phyloP scores from a whole-genome alignment of 2,329 filamentous ascomycete genomes.

The Nothophoma quercina region DNA sequence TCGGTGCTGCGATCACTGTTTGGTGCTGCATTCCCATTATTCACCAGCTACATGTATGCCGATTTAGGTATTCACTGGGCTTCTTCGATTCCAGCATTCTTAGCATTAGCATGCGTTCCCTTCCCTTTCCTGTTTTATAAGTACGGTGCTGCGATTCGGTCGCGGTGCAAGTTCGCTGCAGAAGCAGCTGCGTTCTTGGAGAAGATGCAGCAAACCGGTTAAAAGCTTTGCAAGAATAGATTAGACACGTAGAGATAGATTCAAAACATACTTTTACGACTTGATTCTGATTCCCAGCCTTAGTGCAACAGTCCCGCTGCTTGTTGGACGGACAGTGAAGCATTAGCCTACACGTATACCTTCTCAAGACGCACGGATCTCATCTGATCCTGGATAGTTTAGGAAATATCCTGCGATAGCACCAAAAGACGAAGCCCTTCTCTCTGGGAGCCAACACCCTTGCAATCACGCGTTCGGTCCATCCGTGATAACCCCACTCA shows the following conservation, averaged over 20 bases:
- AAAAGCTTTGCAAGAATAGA: neutral
- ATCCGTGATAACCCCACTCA: too few species aligned
- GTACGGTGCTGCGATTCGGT: conserved; percentile 68
- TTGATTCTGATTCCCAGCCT: too few species aligned
- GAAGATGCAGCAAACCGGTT: conserved; percentile 41
- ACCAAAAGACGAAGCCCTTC: too few species aligned
- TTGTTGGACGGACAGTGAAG: too few species aligned
- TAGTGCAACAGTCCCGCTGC: too few species aligned
- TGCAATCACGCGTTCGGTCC: too few species aligned
- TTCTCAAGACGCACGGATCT: too few species aligned
- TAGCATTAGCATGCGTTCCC: conserved; percentile 53
- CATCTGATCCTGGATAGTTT: too few species aligned
- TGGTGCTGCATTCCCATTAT: conserved; percentile 57
- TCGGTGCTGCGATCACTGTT: conserved; percentile 56
- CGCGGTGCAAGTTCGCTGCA: conserved; percentile 70
- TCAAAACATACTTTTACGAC: neutral
- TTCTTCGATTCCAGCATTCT: conserved; percentile 55
- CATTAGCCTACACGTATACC: too few species aligned
- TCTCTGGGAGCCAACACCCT: too few species aligned
- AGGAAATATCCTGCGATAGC: too few species aligned
- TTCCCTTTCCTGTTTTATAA: conserved; percentile 75
- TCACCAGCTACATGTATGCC: conserved; percentile 56
- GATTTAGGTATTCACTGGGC: conserved; percentile 59
- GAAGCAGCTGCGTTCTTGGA: conserved; percentile 67
- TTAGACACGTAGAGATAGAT: neutral